These are phyloP conservation scores for Powellomyces hirtus DNA, from an alignment of 192 early-diverging fungal genomes.

Conservation along the genomic window DNA sequence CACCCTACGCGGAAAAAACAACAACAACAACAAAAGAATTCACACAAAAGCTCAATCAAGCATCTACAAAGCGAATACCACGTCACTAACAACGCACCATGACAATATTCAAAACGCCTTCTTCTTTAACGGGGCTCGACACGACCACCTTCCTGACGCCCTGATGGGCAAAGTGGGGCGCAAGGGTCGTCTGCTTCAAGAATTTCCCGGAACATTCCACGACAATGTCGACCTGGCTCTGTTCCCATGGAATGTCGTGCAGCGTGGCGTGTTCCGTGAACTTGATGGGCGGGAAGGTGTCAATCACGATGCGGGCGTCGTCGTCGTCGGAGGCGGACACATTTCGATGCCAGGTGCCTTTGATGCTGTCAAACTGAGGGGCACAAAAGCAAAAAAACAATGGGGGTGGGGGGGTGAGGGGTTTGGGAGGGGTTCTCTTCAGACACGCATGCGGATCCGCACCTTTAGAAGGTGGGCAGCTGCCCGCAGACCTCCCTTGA, in stretches of 20 bases:
- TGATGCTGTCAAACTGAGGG: conserved; percentile 18
- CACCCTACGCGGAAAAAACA: too few relatives aligned
- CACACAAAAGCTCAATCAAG: too few relatives aligned
- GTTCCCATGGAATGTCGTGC: conserved; percentile 10
- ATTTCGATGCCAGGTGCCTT: conserved; percentile 12
- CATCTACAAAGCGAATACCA: too few relatives aligned
- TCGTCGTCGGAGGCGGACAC: background rate
- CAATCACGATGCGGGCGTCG: too few relatives aligned
- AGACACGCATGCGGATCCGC: too few relatives aligned
- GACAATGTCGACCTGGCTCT: conserved; percentile 16
- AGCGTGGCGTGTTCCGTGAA: conserved; percentile 8
- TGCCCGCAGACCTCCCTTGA: background rate
- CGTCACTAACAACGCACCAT: too few relatives aligned
- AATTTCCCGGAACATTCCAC: conserved; percentile 23
- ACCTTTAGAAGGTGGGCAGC: conserved; percentile 24
- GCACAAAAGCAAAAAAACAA: background rate
- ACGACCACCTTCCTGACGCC: conserved; percentile 21
- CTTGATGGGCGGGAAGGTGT: too few relatives aligned
- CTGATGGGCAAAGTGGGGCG: conserved; percentile 3
- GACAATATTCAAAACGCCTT: conserved; percentile 24
- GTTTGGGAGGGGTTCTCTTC: too few relatives aligned
- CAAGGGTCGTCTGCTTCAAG: conserved; percentile 4
- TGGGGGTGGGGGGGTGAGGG: too few relatives aligned
- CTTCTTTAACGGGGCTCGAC: conserved; percentile 26
- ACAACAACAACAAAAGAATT: too few relatives aligned